A percentile compares a stretch with the other conserved stretches of the same genome.
phyloP scores from a whole-genome alignment of 805 yeast species.

The Ascoidea tarda region DNA sequence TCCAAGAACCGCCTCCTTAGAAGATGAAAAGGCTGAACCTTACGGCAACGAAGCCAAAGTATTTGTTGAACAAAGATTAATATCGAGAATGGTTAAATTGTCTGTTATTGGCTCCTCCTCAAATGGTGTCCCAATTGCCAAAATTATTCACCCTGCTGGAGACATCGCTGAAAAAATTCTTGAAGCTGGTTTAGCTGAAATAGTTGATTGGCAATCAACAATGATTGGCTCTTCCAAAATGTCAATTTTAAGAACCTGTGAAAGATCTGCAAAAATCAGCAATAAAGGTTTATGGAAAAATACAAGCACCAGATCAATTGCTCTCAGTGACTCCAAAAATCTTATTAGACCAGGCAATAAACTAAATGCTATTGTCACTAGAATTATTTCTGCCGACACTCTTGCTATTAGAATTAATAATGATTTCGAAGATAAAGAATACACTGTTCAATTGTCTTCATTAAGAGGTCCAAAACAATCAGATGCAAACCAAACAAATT shows the following conservation, averaged over 20 bases:
- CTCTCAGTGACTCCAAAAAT: constrained; percentile 10
- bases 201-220: constrained; percentile 69
- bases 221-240: constrained; percentile 52
- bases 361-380: constrained; percentile 40
- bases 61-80: constrained; percentile 48
- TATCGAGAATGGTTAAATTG: constrained; percentile 45
- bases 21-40: constrained; percentile 32
- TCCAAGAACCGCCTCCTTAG: constrained; percentile 49
- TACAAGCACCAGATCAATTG: constrained; percentile 13
- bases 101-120: constrained; percentile 46
- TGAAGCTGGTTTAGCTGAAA: constrained; percentile 56
- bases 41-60: constrained; percentile 51
- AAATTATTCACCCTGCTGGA: constrained; percentile 62
- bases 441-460: constrained; percentile 64
- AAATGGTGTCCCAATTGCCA: constrained; percentile 44
- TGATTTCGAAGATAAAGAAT: constrained; percentile 27
- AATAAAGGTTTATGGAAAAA: constrained; percentile 48
- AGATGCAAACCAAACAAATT: constrained; percentile 41
- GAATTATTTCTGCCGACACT: constrained; percentile 59
- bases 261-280: constrained; percentile 39
- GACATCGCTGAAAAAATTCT: constrained; percentile 56
- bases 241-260: constrained; percentile 48
- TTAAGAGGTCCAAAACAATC: constrained; percentile 58
- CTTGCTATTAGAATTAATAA: constrained; percentile 35
- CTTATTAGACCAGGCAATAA: constrained; percentile 30